Evolutionary conservation across 2,329 filamentous ascomycete species (phyloP).

Genomic region (Incumbomyces delicatus): DNA sequence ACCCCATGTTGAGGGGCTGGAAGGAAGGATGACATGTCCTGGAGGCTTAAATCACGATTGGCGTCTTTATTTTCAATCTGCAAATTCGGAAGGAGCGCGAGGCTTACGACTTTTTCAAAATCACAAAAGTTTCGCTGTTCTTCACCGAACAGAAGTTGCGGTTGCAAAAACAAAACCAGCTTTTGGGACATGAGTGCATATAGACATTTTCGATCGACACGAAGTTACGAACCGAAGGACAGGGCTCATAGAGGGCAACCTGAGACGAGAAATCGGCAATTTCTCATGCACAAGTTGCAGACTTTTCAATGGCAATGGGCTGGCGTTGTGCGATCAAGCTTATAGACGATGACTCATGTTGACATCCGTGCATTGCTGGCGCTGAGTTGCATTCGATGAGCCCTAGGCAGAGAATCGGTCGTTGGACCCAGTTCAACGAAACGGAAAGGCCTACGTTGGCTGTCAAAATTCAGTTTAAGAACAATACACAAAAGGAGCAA

Average conservation of each 20-base stretch:
- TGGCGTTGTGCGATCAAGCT: conserved; percentile 6
- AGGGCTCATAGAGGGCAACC: conserved; percentile 7
- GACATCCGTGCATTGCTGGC: conserved; percentile 6
- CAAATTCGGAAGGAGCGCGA: conserved; percentile 1
- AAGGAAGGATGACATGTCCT: conserved; percentile 21
- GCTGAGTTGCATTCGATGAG: conserved; percentile 13
- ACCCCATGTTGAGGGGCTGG: conserved; percentile 12
- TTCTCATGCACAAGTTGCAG: conserved; percentile 10
- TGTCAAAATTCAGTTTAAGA: conserved; percentile 7
- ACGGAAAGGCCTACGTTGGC: conserved; percentile 19
- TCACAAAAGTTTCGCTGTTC: conserved; percentile 20
- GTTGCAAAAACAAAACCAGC: conserved; percentile 4
- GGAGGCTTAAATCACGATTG: conserved; percentile 5
- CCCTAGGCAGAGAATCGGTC: conserved; percentile 7
- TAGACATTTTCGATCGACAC: conserved; percentile 19
- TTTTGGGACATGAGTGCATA: conserved; percentile 20
- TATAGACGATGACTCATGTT: background rate
- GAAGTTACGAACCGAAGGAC: conserved; percentile 17
- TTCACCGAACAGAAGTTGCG: conserved; percentile 11
- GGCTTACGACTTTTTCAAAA: conserved; percentile 7
- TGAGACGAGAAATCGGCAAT: conserved; percentile 5
- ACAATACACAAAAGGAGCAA: too few relatives aligned
- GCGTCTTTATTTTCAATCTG: conserved; percentile 7
- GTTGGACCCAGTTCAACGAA: background rate
- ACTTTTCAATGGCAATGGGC: background rate